Evolutionary conservation across 2,329 filamentous ascomycete species (phyloP).

Genomic region (Dothideomycetes sp.): DNA sequence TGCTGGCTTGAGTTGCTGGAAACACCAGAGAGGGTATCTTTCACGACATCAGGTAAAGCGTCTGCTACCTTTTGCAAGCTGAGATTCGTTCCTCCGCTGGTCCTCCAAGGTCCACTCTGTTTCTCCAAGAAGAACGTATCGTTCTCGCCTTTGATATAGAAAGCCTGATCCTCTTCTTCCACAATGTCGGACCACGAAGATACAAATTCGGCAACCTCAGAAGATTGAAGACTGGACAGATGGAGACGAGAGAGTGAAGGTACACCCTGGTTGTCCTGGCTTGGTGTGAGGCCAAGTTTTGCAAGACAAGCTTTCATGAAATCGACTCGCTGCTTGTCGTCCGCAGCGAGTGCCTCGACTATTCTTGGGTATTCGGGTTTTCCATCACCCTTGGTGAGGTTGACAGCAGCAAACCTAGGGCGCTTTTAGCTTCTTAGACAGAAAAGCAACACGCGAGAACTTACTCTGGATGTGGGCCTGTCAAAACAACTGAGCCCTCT

Average conservation of each 20-base stretch:
- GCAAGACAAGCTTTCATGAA: slow-evolving; percentile 73
- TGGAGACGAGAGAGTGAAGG: slow-evolving; percentile 77
- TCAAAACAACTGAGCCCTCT: slow-evolving; percentile 68
- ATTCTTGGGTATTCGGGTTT: slow-evolving; percentile 62
- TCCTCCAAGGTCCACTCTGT: slow-evolving; percentile 24
- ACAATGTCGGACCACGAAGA: slow-evolving; percentile 55
- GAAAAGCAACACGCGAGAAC: slow-evolving; percentile 21
- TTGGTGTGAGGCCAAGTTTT: slow-evolving; percentile 76
- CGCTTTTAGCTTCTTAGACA: slow-evolving; percentile 16
- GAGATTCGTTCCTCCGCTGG: slow-evolving; percentile 26
- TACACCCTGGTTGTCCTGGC: slow-evolving; percentile 56
- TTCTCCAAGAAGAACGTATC: slow-evolving; percentile 76
- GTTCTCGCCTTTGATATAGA: slow-evolving; percentile 69
- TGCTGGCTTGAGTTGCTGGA: slow-evolving; percentile 18
- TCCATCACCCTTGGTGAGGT: slow-evolving; percentile 58
- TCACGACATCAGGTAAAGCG: slow-evolving; percentile 22
- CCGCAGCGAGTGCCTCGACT: slow-evolving; percentile 56
- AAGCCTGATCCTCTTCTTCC: slow-evolving; percentile 47
- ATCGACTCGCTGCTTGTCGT: slow-evolving; percentile 59
- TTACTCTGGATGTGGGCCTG: slow-evolving; percentile 87
- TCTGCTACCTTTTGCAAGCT: slow-evolving; percentile 19
- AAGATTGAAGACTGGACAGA: slow-evolving; percentile 59
- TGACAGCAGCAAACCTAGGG: slow-evolving; percentile 68
- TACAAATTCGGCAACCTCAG: slow-evolving; percentile 59
- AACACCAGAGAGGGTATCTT: slow-evolving; percentile 15